These are phyloP conservation scores for Penicillium tannophilum DNA, from an alignment of 495 filamentous ascomycete genomes.

Conservation along the genomic window DNA sequence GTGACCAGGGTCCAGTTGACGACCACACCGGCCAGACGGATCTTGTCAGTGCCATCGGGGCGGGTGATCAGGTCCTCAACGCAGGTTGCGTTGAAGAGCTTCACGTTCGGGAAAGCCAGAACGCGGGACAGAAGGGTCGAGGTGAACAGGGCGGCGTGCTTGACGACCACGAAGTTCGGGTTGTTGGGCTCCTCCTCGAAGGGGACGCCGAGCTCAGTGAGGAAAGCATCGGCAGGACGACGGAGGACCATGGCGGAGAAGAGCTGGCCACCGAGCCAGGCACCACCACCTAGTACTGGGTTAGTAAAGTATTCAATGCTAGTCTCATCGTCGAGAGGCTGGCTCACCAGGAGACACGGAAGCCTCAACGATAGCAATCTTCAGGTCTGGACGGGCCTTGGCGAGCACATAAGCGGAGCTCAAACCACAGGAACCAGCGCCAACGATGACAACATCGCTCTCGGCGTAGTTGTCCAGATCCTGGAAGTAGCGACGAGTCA, in stretches of 20 bases:
- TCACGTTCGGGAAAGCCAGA: slow-evolving; percentile 81
- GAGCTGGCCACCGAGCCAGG: slow-evolving; percentile 90
- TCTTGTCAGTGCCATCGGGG: slow-evolving; percentile 34
- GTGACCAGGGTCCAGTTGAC: slow-evolving; percentile 92
- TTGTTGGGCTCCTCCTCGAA: slow-evolving; percentile 85
- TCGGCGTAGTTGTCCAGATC: slow-evolving; percentile 89
- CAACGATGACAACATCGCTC: slow-evolving; percentile 88
- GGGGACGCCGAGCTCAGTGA: slow-evolving; percentile 76
- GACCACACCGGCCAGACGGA: slow-evolving; percentile 83
- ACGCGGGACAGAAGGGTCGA: slow-evolving; percentile 82
- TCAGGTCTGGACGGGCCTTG: slow-evolving; percentile 82
- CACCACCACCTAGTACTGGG: slow-evolving; percentile 65
- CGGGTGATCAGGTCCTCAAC: slow-evolving; percentile 92
- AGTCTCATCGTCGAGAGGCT: neutral
- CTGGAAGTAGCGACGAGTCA: slow-evolving; percentile 88
- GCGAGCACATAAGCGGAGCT: slow-evolving; percentile 82
- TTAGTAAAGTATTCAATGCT: neutral
- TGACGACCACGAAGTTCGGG: slow-evolving; percentile 84
- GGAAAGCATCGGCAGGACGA: slow-evolving; percentile 83
- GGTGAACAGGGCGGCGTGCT: slow-evolving; percentile 90
- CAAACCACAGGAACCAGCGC: slow-evolving; percentile 84
- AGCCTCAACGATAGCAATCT: slow-evolving; percentile 89
- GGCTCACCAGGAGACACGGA: slow-evolving; percentile 70
- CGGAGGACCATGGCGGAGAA: slow-evolving; percentile 94
- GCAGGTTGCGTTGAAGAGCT: slow-evolving; percentile 91